Percentiles rank a stretch among this genome's conserved stretches.
Conservation (phyloP, 805 yeast genomes). For the Suhomyces vadensis region DNA sequence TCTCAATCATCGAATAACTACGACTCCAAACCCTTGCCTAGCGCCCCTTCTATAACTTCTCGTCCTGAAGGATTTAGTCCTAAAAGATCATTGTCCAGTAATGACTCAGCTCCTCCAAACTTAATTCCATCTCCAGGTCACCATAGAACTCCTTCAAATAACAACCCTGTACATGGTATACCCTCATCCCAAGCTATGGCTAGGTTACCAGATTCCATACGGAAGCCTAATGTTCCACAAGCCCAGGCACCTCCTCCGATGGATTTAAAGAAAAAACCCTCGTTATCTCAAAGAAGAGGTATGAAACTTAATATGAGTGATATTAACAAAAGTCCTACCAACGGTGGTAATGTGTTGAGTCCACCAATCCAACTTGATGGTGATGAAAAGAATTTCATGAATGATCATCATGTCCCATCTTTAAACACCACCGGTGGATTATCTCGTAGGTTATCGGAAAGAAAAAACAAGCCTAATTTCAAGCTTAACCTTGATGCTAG, state of each 20-base stretch:
- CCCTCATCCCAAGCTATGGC: constrained; percentile 4
- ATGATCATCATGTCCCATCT: neutral
- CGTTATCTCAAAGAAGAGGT: constrained; percentile 56
- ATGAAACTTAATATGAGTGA: constrained; percentile 49
- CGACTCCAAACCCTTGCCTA: constrained; percentile 24
- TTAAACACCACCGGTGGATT: constrained; percentile 34
- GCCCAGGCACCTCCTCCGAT: constrained; percentile 2
- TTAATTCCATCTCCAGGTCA: constrained; percentile 10
- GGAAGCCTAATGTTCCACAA: neutral
- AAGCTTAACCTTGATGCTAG: constrained; percentile 31
- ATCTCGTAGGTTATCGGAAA: constrained; percentile 37
- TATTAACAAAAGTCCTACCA: constrained; percentile 11
- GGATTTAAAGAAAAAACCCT: constrained; percentile 34
- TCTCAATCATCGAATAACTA: neutral
- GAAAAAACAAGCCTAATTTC: constrained; percentile 42
- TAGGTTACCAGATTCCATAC: constrained; percentile 7
- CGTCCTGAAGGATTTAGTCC: neutral
- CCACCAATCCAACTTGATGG: constrained; percentile 4
- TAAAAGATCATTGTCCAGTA: constrained; percentile 12
- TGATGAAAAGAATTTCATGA: neutral
- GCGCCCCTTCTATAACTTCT: constrained; percentile 22
- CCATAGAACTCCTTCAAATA: neutral
- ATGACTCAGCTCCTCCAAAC: constrained; percentile 9
- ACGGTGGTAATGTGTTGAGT: constrained; percentile 1
- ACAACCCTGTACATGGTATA: neutral